Base-by-base conservation (phyloP, 2,329 filamentous ascomycete species). In the Thermothelomyces thermophilus region DNA sequence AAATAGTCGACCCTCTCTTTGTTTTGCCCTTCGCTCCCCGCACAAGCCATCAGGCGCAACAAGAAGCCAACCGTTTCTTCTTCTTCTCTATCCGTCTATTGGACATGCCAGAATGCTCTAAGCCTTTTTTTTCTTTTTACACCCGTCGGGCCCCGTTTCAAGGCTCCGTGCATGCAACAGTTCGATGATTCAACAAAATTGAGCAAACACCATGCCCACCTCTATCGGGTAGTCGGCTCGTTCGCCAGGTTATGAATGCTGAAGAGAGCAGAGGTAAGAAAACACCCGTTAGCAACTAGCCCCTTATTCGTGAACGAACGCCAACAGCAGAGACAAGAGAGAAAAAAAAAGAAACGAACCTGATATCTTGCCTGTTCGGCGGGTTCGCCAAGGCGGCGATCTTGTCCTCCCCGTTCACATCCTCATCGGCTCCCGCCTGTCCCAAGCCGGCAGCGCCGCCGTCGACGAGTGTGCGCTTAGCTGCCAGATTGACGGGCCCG, bases 401-500 rank as follows among this genome's bases (percentile, higher is more conserved):
- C 30, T 41, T 44, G 14, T 48, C 41, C 39, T 46, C 46, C 20
- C 20, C 14, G 26, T 36, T 26, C 5, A 17, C 36, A 13, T 31
- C 22, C 16, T 22, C 28, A 2, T 20, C 2, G 14, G 10, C 43
- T 20, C 22, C 42, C 8, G 6, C 17, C 11, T 10, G 34, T 22
- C 22, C 41, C n/a, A 3, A 26, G 4, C 33, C 16, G 24, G 7
- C 37, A 3, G 13, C 19, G 24, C n/a, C 34, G 14, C n/a, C 49
- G 7, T 50, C 48, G 7, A 19, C 30, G 11, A 46, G 41, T 16
- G 30, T 14, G 13, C 48, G 41, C 46, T 55, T 53, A 7, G 52
- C n/a, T n/a, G n/a, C 46, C 3, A 58, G 58, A 59, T 90, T 85
- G 14, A 89, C 83, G 1, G 89, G 73, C 17, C 63, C 63, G 31